These are phyloP conservation scores for Citrullus amarus DNA, from an alignment of 306 rosid species.

Conservation along the genomic window DNA sequence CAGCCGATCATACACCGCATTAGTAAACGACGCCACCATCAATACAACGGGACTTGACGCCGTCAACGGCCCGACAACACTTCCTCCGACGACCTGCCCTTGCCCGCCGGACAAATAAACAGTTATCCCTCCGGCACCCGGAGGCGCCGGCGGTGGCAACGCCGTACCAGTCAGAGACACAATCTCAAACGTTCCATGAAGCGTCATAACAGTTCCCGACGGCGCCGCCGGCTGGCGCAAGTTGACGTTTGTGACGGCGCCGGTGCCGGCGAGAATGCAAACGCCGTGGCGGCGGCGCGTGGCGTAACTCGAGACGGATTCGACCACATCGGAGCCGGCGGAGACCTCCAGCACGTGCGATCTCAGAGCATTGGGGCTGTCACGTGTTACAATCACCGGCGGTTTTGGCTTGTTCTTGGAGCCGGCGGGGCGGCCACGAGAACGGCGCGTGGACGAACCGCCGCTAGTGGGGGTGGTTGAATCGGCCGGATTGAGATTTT, in stretches of 20 bases:
- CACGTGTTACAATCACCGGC: constrained; percentile 25
- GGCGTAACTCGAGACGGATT: constrained; percentile 20
- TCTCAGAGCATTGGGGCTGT: constrained; percentile 31
- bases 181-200: constrained; percentile 28
- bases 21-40: constrained; percentile 30
- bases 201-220: constrained; percentile 8
- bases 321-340: constrained; percentile 22
- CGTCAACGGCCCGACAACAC: constrained; percentile 19
- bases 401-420: constrained; percentile 38
- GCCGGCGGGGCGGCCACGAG: constrained; percentile 38
- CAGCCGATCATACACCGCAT: constrained; percentile 28
- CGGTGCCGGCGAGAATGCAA: constrained; percentile 22
- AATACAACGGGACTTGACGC: constrained; percentile 27
- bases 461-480: constrained; percentile 11
- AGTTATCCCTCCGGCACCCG: constrained; percentile 21
- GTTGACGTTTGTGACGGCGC: constrained; percentile 22
- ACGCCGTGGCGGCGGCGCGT: constrained; percentile 20
- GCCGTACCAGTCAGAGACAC: constrained; percentile 24
- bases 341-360: constrained; percentile 33
- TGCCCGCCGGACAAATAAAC: constrained; percentile 22
- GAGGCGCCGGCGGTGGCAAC: constrained; percentile 27
- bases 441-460: constrained; percentile 22
- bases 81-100: constrained; percentile 34
- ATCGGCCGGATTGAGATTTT: background rate
- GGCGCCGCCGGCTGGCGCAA: constrained; percentile 22